Evolutionary conservation across 192 early-diverging fungal species (phyloP).

Genomic region (Coemansia sp.): DNA sequence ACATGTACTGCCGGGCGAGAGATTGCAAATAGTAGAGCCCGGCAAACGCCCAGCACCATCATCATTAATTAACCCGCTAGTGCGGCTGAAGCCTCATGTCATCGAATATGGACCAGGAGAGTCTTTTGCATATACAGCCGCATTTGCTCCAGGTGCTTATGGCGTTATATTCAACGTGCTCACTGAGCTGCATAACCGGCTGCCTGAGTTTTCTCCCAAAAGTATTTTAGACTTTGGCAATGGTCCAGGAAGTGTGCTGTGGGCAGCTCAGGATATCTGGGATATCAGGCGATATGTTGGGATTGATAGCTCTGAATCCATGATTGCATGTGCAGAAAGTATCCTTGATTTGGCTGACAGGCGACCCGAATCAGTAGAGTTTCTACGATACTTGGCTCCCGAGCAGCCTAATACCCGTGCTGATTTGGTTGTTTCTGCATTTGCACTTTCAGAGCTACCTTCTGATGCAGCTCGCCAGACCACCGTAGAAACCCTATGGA

Average conservation of each 20-base stretch:
- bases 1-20: slow-evolving; percentile 31
- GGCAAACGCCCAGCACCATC: slow-evolving; percentile 33
- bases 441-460: slow-evolving; percentile 71
- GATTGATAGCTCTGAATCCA: slow-evolving; percentile 74
- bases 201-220: slow-evolving; percentile 61
- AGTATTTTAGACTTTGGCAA: slow-evolving; percentile 76
- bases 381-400: slow-evolving; percentile 66
- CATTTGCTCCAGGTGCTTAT: slow-evolving; percentile 61
- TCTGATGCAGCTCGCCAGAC: slow-evolving; percentile 61
- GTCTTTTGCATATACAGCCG: slow-evolving; percentile 68
- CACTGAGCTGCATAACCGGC: slow-evolving; percentile 58
- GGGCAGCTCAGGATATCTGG: slow-evolving; percentile 69
- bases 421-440: slow-evolving; percentile 75
- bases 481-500: slow-evolving; percentile 73
- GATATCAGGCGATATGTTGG: slow-evolving; percentile 56
- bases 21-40: slow-evolving; percentile 16
- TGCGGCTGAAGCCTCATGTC: slow-evolving; percentile 58
- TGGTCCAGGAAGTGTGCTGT: slow-evolving; percentile 80
- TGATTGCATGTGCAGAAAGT: slow-evolving; percentile 68
- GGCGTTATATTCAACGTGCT: slow-evolving; percentile 69
- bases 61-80: slow-evolving; percentile 30
- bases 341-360: slow-evolving; percentile 26
- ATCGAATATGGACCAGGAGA: slow-evolving; percentile 71
- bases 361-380: slow-evolving; percentile 11
- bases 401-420: slow-evolving; percentile 14